Evolutionary conservation across 1,139 yeast species (phyloP).

Genomic region (Kluyveromyces marxianus): DNA sequence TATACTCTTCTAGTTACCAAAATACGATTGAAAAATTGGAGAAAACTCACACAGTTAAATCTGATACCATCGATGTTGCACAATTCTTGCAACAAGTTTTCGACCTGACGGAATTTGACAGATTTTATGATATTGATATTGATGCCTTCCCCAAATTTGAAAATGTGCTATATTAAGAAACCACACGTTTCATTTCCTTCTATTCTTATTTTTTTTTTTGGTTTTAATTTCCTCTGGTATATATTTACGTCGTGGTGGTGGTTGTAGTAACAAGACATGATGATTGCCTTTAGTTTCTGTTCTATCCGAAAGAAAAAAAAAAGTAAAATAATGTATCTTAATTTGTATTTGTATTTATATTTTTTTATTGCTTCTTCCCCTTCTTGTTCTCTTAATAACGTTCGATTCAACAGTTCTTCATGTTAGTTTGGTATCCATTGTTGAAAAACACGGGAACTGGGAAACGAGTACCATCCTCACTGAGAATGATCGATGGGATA

Average conservation of each 20-base stretch:
- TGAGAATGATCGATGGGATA: slow-evolving; percentile 32
- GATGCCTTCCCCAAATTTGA: background rate
- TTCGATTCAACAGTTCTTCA: slow-evolving; percentile 21
- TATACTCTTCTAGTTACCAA: slow-evolving; percentile 5
- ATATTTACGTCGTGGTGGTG: too few relatives aligned
- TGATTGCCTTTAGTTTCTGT: too few relatives aligned
- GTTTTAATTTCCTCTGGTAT: too few relatives aligned
- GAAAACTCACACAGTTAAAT: slow-evolving; percentile 3
- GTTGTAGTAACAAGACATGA: too few relatives aligned
- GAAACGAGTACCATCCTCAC: slow-evolving; percentile 23
- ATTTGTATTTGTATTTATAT: background rate
- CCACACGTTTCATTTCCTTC: too few relatives aligned
- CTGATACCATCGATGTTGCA: background rate
- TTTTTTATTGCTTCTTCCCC: background rate
- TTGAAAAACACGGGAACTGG: slow-evolving; percentile 32
- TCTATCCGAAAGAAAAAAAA: too few relatives aligned
- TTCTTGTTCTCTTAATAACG: background rate
- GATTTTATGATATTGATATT: background rate
- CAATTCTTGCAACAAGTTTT: slow-evolving; percentile 9
- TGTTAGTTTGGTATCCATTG: slow-evolving; percentile 27
- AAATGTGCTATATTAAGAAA: background rate
- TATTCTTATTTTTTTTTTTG: too few relatives aligned
- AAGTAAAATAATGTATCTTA: too few relatives aligned
- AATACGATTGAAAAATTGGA: slow-evolving; percentile 8
- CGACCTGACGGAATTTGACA: slow-evolving; percentile 2